A percentile compares a stretch with the other conserved stretches of the same genome.
These are phyloP conservation scores for Draba incana DNA, from an alignment of 345 rosid genomes.

Conservation along the genomic window DNA sequence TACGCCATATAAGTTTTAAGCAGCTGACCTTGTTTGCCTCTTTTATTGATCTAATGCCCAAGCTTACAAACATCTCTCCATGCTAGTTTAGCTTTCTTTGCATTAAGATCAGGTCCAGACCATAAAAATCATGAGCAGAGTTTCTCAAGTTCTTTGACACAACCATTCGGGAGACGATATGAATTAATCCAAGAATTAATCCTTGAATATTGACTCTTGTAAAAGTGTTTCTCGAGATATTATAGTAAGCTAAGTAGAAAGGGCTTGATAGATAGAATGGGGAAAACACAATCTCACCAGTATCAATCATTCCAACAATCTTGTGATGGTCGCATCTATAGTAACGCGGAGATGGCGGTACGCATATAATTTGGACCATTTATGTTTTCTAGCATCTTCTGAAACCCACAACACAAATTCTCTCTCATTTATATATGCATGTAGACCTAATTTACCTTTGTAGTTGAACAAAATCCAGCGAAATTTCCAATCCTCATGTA, in stretches of 20 bases:
- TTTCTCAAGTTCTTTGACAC: too few species aligned
- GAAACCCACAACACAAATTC: neutral
- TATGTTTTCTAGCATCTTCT: conserved; percentile 8
- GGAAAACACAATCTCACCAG: neutral
- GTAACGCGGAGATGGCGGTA: too few species aligned
- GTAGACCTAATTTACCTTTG: conserved; percentile 6
- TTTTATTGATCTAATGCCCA: too few species aligned
- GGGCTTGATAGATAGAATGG: neutral
- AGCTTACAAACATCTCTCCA: too few species aligned
- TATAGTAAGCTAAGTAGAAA: conserved; percentile 4
- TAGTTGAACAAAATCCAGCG: neutral
- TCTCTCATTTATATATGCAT: too few species aligned
- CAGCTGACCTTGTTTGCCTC: too few species aligned
- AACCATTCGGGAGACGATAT: too few species aligned
- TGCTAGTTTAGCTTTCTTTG: too few species aligned
- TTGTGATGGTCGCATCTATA: neutral
- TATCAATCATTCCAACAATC: neutral
- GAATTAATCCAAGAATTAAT: too few species aligned
- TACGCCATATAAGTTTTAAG: too few species aligned
- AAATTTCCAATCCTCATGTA: neutral
- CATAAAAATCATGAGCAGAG: too few species aligned
- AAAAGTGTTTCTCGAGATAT: neutral
- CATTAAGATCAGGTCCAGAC: too few species aligned
- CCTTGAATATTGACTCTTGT: neutral
- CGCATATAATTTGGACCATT: neutral